Evolutionary conservation across 2,329 filamentous ascomycete species (phyloP).

Genomic region (Rachicladosporium sp.): DNA sequence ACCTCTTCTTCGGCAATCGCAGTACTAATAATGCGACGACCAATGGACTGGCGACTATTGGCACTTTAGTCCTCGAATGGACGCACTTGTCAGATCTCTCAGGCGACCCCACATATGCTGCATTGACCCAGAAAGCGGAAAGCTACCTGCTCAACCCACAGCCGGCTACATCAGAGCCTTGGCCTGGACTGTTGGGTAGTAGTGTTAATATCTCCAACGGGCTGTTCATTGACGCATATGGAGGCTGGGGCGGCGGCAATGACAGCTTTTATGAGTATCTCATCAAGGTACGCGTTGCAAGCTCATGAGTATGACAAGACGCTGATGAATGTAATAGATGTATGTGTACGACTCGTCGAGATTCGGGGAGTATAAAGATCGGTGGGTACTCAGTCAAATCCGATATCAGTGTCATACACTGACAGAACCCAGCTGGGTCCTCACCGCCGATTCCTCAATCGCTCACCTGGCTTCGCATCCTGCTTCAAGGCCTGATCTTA

Average conservation of each 20-base stretch:
- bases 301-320: not conserved
- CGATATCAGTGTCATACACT: no score
- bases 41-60: constrained; percentile 65
- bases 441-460: constrained; percentile 65
- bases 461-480: constrained; percentile 59
- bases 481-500: constrained; percentile 52
- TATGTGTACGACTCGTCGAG: constrained; percentile 60
- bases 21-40: constrained; percentile 36
- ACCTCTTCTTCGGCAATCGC: constrained; percentile 45
- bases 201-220: constrained; percentile 54
- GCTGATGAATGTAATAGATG: constrained; percentile 38
- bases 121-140: constrained; percentile 55
- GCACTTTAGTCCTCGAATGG: constrained; percentile 76
- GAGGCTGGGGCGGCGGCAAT: constrained; percentile 65
- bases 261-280: constrained; percentile 85
- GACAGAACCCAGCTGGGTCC: constrained; percentile 46
- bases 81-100: constrained; percentile 66
- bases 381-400: constrained; percentile 2
- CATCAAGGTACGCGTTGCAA: constrained; percentile 44
- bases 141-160: constrained; percentile 56
- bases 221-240: constrained; percentile 50
- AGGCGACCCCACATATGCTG: constrained; percentile 52
- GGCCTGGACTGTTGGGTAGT: constrained; percentile 62
- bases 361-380: constrained; percentile 55
- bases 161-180: constrained; percentile 54